Base-by-base conservation (phyloP, 2,329 filamentous ascomycete species). In the Ambrosiella cleistominuta region DNA sequence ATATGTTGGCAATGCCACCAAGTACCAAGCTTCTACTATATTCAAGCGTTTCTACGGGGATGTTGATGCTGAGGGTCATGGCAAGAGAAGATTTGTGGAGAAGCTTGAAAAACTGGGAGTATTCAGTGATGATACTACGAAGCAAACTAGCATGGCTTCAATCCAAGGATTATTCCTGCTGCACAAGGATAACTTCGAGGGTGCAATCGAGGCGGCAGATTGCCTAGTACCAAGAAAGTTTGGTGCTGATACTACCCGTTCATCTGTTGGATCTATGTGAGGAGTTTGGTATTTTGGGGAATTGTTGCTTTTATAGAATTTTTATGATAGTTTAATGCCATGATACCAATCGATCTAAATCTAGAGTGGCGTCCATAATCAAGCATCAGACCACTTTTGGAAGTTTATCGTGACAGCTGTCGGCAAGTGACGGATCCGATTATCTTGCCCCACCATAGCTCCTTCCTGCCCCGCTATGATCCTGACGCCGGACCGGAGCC, bases 31-130 rank as follows among this genome's bases (percentile, higher is more conserved):
- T 15, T 80, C 74, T 12, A 77, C 85, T 69, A 86, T 98, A 72
- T 98, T 91, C 89, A 85, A 94, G 68, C 82, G 93, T 17, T 98
- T 97, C 72, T 98, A 97, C 66, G 85, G 86, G 3, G 87, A 94
- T 39, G 73, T 88, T 27, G 90, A 95, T 66, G 63, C 65, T 0
- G 77, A 81, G 57, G 81, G 82, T 13, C 69, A 71, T 5, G 78
- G 81, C 17, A 81, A 82, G 64, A 71, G 77, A 64, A 73, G 77
- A 15, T 97, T 98, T 71, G 70, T 97, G 62, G 67, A 75, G 19
- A 80, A 79, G 61, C 77, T 95, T 11, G 77, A 81, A 50, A 76
- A 82, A 54, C 72, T 93, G 13, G 84, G 85, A 0, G 70, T 96
- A 35, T 80, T 94, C 57, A 78, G 81, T 15, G 74, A 78, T 2